phyloP scores from a whole-genome alignment of 73 alveolate species.

The Paramecium primaurelia region DNA sequence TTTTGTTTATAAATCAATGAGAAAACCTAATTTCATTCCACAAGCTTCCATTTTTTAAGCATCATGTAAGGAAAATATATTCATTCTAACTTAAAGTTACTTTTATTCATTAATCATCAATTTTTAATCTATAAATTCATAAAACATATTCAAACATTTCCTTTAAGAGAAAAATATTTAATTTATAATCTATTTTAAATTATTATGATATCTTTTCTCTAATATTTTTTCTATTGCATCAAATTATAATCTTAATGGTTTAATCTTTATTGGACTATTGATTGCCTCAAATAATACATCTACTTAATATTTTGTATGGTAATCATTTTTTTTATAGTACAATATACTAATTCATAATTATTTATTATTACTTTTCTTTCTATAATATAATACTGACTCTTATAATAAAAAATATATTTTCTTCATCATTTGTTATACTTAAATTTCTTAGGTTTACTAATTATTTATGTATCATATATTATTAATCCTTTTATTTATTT shows the following conservation, averaged over 20 bases:
- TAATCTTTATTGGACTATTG: background rate
- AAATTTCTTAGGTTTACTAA: background rate
- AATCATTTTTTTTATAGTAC: background rate
- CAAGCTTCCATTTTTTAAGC: conserved; percentile 45
- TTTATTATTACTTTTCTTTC: background rate
- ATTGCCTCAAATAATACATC: background rate
- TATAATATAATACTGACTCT: background rate
- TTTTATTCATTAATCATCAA: conserved; percentile 48
- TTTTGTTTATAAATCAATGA: background rate
- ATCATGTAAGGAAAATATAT: conserved; percentile 34
- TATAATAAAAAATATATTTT: background rate
- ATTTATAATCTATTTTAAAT: background rate
- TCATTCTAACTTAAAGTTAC: background rate
- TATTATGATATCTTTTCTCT: background rate
- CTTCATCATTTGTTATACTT: background rate
- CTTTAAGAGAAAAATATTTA: background rate
- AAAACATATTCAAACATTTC: background rate
- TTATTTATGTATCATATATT: conserved; percentile 9
- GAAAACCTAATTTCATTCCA: conserved; percentile 45
- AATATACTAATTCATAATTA: background rate
- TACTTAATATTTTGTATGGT: background rate
- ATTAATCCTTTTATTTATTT: background rate
- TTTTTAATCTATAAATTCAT: background rate
- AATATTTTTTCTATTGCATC: background rate
- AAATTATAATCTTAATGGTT: background rate